Evolutionary conservation across 768 basidiomycete species (phyloP).

Genomic region (Psilocybe subaeruginosa): DNA sequence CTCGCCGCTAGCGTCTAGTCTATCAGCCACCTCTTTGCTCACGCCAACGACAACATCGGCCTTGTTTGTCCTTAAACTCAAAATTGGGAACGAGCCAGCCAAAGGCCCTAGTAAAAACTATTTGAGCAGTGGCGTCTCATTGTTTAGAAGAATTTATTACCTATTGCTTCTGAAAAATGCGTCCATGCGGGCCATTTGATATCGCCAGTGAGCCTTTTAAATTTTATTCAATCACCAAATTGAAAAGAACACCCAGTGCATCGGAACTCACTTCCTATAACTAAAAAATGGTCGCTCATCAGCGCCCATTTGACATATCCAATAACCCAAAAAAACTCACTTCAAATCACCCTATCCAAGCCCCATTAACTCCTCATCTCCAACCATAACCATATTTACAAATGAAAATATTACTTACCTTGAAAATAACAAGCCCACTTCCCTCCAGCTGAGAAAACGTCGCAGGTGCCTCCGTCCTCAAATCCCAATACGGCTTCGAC

Average conservation of each 20-base stretch:
- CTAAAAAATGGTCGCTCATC: conserved; percentile 3
- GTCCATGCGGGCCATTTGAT: conserved; percentile 86
- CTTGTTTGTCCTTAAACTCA: conserved; percentile 92
- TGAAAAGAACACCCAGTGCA: not conserved
- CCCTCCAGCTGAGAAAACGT: conserved; percentile 53
- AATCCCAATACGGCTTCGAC: conserved; percentile 77
- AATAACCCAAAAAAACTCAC: conserved; percentile 44
- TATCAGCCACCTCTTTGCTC: conserved; percentile 64
- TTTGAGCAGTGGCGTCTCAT: not conserved
- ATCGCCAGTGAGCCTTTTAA: conserved; percentile 82
- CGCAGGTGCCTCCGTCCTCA: conserved; percentile 53
- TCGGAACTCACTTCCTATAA: conserved; percentile 62
- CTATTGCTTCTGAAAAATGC: conserved; percentile 72
- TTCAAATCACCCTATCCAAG: conserved; percentile 80
- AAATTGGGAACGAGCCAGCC: conserved; percentile 74
- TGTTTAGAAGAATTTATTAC: conserved; percentile 35
- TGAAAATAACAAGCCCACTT: conserved; percentile 82
- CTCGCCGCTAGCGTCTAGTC: conserved; percentile 63
- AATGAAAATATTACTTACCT: conserved; percentile 44
- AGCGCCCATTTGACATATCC: not conserved
- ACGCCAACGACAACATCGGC: conserved; percentile 93
- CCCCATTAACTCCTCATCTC: conserved; percentile 1
- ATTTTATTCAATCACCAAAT: not conserved
- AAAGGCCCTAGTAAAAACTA: conserved; percentile 60
- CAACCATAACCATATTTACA: no score